These are phyloP conservation scores for Oxytropis ochrocephala DNA, from an alignment of 306 rosid species.

Conservation along the genomic window DNA sequence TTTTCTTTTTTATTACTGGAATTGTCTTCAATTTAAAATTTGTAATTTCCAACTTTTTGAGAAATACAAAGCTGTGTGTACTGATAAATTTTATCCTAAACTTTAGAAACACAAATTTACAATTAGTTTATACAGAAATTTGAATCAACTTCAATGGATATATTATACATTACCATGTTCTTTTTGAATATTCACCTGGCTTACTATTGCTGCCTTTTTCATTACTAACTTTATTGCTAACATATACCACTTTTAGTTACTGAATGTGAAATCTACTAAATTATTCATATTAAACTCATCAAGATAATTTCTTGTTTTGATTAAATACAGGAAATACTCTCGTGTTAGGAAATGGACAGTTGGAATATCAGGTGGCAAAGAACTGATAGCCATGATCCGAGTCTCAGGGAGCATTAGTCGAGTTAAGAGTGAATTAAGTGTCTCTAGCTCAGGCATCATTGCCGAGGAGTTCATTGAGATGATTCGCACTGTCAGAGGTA, in stretches of 20 bases:
- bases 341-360: conserved; percentile 70
- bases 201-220: background rate
- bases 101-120: background rate
- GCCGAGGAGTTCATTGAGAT: conserved; percentile 84
- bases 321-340: conserved; percentile 61
- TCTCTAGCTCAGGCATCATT: conserved; percentile 60
- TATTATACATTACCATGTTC: background rate
- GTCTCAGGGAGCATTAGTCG: conserved; percentile 94
- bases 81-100: background rate
- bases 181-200: conserved; percentile 3
- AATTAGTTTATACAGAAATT: background rate
- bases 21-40: background rate
- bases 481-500: conserved; percentile 83
- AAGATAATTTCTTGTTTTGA: background rate
- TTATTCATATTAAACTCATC: background rate
- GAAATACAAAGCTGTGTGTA: background rate
- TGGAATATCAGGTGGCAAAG: conserved; percentile 74
- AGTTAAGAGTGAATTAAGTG: conserved; percentile 46
- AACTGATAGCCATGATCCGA: conserved; percentile 77
- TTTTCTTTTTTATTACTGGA: background rate
- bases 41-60: background rate
- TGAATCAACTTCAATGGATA: background rate
- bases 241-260: background rate
- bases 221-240: background rate
- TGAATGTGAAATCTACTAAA: background rate